These are phyloP conservation scores for Yamadazyma epiphylla DNA, from an alignment of 1,139 yeast species.

Conservation along the genomic window DNA sequence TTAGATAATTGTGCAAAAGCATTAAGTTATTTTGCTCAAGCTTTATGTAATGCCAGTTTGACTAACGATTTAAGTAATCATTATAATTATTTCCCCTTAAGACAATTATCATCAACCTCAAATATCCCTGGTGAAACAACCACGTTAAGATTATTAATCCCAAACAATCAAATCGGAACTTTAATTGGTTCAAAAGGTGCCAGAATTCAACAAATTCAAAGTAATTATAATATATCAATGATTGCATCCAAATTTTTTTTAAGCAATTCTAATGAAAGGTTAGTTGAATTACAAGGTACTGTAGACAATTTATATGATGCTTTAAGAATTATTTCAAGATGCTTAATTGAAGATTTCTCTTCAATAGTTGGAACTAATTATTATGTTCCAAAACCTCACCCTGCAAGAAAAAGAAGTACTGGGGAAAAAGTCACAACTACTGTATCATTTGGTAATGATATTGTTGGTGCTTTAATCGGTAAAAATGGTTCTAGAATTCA, in stretches of 20 bases:
- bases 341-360: slow-evolving; percentile 70
- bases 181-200: slow-evolving; percentile 83
- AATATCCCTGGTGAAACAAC: slow-evolving; percentile 51
- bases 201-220: slow-evolving; percentile 79
- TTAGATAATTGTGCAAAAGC: slow-evolving; percentile 72
- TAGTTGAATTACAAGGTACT: slow-evolving; percentile 84
- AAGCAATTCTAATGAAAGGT: slow-evolving; percentile 81
- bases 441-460: slow-evolving; percentile 69
- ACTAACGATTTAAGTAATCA: slow-evolving; percentile 27
- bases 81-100: slow-evolving; percentile 61
- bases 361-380: slow-evolving; percentile 62
- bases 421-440: slow-evolving; percentile 16
- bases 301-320: slow-evolving; percentile 61
- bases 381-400: slow-evolving; percentile 49
- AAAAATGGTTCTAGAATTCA: slow-evolving; percentile 83
- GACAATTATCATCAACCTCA: slow-evolving; percentile 51
- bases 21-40: slow-evolving; percentile 65
- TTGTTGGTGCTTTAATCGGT: slow-evolving; percentile 91
- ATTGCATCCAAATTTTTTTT: slow-evolving; percentile 85
- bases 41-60: slow-evolving; percentile 41
- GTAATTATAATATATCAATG: slow-evolving; percentile 67
- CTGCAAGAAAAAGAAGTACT: slow-evolving; percentile 4
- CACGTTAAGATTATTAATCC: slow-evolving; percentile 67
- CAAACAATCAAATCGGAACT: slow-evolving; percentile 88
- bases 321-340: slow-evolving; percentile 61